phyloP scores from a whole-genome alignment of 345 rosid species.

The Bruguiera sexangula region DNA sequence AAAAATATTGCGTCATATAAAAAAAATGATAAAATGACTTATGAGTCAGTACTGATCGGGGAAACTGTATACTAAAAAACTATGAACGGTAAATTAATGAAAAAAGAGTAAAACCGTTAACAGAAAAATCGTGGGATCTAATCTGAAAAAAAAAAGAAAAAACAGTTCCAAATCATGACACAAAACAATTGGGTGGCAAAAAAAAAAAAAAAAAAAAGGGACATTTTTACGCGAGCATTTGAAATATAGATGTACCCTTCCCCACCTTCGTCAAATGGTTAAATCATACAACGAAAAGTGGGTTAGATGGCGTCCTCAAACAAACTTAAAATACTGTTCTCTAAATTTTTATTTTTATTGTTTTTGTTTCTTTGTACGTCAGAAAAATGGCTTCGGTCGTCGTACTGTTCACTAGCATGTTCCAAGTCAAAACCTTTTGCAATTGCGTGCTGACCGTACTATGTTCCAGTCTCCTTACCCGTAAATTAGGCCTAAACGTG shows the following conservation, averaged over 20 bases:
- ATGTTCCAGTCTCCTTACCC: neutral
- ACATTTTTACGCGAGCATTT: neutral
- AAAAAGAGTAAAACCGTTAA: too few relatives aligned
- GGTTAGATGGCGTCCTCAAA: constrained; percentile 18
- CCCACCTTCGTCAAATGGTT: constrained; percentile 10
- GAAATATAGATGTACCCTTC: neutral
- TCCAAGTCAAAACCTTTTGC: constrained; percentile 19
- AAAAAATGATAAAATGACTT: too few relatives aligned
- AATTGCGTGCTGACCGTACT: constrained; percentile 30
- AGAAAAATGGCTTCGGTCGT: too few relatives aligned
- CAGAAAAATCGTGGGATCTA: too few relatives aligned
- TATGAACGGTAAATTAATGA: too few relatives aligned
- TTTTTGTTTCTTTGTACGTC: too few relatives aligned
- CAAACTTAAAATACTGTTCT: neutral
- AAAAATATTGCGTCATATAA: too few relatives aligned
- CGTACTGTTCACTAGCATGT: neutral
- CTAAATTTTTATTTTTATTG: neutral
- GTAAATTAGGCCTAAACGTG: neutral
- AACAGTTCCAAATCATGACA: neutral
- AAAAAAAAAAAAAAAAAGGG: too few relatives aligned
- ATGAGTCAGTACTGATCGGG: too few relatives aligned
- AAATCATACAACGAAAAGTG: neutral
- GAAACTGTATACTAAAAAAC: too few relatives aligned
- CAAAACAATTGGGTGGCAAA: neutral
- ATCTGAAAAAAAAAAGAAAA: too few relatives aligned